phyloP scores from a whole-genome alignment of 495 filamentous ascomycete genomes.

The Tuber magnatum region DNA sequence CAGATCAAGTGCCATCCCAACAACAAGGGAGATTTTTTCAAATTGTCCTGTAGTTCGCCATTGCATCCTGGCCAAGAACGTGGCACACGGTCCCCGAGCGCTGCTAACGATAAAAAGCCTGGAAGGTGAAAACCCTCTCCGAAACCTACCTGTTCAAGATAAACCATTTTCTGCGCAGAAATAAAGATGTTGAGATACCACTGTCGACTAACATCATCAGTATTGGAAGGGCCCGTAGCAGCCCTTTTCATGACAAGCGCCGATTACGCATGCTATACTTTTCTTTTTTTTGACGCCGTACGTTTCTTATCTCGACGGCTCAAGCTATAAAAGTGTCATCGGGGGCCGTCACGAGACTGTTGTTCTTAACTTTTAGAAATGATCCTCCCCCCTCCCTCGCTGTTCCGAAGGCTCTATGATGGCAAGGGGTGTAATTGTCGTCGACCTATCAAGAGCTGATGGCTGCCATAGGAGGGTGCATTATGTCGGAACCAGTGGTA shows the following conservation, averaged over 20 bases:
- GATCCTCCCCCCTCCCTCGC: not conserved
- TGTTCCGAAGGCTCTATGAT: not conserved
- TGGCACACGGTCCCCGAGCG: not conserved
- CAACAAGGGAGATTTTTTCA: not conserved
- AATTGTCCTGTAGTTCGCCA: not conserved
- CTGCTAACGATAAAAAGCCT: not conserved
- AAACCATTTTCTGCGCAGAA: not conserved
- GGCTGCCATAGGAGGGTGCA: not conserved
- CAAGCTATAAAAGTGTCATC: not conserved
- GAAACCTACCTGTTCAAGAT: not conserved
- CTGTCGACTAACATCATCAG: not conserved
- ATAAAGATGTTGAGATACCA: not conserved
- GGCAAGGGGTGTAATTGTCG: not conserved
- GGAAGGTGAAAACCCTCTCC: not conserved
- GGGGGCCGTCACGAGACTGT: not conserved
- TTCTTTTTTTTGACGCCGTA: not conserved
- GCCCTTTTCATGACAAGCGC: not conserved
- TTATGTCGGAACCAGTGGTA: not conserved
- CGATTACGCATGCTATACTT: not conserved
- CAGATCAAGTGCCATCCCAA: not conserved
- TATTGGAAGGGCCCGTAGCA: not conserved
- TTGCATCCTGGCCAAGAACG: not conserved
- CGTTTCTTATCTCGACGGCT: slow-evolving; percentile 1
- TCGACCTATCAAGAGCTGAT: not conserved
- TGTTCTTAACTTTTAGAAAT: not conserved